Conservation (phyloP, 768 basidiomycete genomes). For the Wakefieldia striispora region DNA sequence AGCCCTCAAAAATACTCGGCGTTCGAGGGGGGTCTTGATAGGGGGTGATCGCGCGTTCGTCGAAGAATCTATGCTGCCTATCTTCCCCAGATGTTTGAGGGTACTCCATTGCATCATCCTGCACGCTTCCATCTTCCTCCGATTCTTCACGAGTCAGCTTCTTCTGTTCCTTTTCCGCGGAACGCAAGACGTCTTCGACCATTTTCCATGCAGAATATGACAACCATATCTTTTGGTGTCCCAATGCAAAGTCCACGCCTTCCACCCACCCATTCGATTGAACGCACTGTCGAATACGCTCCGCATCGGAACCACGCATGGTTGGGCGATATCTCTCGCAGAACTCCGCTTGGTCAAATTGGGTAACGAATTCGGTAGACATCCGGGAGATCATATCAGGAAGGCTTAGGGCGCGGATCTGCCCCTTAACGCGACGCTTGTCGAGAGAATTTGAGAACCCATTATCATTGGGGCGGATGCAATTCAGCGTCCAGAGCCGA, state of each 20-base stretch:
- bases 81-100: constrained; percentile 32
- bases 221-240: constrained; percentile 54
- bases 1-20: constrained; percentile 27
- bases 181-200: constrained; percentile 54
- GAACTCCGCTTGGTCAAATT: constrained; percentile 48
- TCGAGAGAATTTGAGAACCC: constrained; percentile 63
- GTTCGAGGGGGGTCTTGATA: constrained; percentile 32
- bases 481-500: constrained; percentile 54
- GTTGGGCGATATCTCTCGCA: constrained; percentile 53
- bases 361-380: constrained; percentile 50
- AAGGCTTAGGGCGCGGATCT: constrained; percentile 52
- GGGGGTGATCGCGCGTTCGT: constrained; percentile 28
- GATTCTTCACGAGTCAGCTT: constrained; percentile 38
- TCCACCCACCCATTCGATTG: constrained; percentile 52
- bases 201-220: constrained; percentile 57
- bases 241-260: constrained; percentile 52
- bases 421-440: constrained; percentile 57
- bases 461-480: constrained; percentile 65
- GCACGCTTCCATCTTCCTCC: constrained; percentile 48
- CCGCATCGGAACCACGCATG: constrained; percentile 44
- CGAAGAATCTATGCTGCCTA: constrained; percentile 32
- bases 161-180: constrained; percentile 48
- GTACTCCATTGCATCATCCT: constrained; percentile 40
- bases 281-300: constrained; percentile 50
- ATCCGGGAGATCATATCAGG: constrained; percentile 50